These are phyloP conservation scores for Gleditsia sinensis DNA, from an alignment of 306 rosid species.

Conservation along the genomic window DNA sequence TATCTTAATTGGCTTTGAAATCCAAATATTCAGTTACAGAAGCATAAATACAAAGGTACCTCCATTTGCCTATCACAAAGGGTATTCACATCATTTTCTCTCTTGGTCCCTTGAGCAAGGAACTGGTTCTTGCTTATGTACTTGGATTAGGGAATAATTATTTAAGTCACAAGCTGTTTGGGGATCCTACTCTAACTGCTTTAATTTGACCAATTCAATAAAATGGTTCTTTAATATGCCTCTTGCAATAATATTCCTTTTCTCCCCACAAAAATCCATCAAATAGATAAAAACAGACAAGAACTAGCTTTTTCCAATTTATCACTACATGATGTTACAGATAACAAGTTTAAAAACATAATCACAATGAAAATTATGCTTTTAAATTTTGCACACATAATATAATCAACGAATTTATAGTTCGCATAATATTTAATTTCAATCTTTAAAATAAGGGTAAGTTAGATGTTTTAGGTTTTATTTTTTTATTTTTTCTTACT, in stretches of 20 bases:
- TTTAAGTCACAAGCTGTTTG: neutral
- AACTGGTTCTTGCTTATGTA: neutral
- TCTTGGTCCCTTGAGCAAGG: neutral
- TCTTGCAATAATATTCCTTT: constrained; percentile 23
- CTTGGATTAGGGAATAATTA: constrained; percentile 14
- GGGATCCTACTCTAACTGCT: constrained; percentile 13
- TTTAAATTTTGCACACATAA: neutral
- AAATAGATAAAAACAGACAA: constrained; percentile 16
- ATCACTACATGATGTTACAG: constrained; percentile 4
- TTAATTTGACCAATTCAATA: constrained; percentile 27
- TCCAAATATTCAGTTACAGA: constrained; percentile 28
- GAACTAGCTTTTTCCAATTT: constrained; percentile 25
- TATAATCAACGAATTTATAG: too few relatives aligned
- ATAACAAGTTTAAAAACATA: neutral
- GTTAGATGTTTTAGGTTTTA: too few relatives aligned
- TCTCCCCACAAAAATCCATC: constrained; percentile 27
- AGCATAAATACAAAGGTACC: constrained; percentile 27
- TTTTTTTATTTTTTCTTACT: too few relatives aligned
- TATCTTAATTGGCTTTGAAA: constrained; percentile 11
- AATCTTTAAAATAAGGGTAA: too few relatives aligned
- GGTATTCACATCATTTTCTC: neutral
- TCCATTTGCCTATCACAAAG: constrained; percentile 20
- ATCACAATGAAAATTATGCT: neutral
- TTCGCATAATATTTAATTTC: too few relatives aligned
- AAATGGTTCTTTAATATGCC: constrained; percentile 19